Percentiles rank a stretch among this genome's conserved stretches.
Evolutionary conservation across 2,329 filamentous ascomycete genomes (phyloP).

Genomic region (Rhynchosporium graminicola): DNA sequence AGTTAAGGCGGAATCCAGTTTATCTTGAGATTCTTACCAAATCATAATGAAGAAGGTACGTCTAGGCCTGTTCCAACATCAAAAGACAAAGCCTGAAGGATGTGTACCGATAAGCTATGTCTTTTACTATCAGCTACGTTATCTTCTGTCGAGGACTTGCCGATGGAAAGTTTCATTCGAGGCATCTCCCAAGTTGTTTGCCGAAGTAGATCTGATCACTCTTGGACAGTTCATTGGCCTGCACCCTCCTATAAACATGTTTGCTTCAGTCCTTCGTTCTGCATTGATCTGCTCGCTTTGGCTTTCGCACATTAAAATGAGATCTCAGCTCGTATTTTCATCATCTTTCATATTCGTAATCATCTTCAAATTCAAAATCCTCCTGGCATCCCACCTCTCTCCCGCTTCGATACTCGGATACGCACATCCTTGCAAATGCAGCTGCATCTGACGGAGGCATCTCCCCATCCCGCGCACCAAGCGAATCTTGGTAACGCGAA

Average conservation of each 20-base stretch:
- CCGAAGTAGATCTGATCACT: not conserved
- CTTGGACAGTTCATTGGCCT: not conserved
- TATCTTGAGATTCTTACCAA: not conserved
- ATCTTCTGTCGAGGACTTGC: too few species aligned
- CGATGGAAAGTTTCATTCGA: too few species aligned
- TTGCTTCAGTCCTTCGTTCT: slow-evolving; percentile 4
- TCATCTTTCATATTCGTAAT: not conserved
- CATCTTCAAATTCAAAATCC: not conserved
- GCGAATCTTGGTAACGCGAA: not conserved
- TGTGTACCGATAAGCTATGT: too few species aligned
- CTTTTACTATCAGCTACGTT: too few species aligned
- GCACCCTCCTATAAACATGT: not conserved
- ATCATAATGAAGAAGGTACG: not conserved
- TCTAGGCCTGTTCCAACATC: not conserved
- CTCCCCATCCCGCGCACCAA: not conserved
- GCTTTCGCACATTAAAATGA: not conserved
- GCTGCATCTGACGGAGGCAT: not conserved
- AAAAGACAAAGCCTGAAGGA: too few species aligned
- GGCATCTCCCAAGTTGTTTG: too few species aligned
- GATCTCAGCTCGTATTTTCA: not conserved
- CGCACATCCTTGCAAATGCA: not conserved
- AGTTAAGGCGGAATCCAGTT: too few species aligned
- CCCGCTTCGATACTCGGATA: not conserved
- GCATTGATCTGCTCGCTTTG: not conserved
- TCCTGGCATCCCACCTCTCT: not conserved